Evolutionary conservation across 1,139 yeast genomes (phyloP).

Genomic region (Saccharomyces hybrid): DNA sequence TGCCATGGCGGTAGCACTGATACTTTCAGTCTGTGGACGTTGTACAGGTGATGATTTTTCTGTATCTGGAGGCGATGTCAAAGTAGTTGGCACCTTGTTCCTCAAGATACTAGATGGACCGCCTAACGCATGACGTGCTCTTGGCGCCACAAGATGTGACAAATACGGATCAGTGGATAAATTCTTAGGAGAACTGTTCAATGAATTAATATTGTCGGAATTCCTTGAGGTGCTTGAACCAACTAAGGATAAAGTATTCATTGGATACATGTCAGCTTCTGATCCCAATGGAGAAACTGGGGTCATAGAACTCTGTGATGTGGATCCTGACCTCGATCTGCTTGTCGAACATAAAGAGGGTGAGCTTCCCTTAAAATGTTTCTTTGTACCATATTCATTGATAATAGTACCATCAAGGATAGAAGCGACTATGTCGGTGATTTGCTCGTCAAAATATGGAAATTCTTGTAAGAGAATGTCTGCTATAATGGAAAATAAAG

Average conservation of each 20-base stretch:
- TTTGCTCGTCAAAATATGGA: conserved; percentile 20
- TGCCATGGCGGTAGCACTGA: conserved; percentile 5
- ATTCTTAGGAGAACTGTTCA: conserved; percentile 4
- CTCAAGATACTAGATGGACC: conserved; percentile 1
- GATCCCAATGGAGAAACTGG: conserved; percentile 6
- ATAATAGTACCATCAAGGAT: conserved; percentile 20
- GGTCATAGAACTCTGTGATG: conserved; percentile 6
- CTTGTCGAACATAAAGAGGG: conserved; percentile 7
- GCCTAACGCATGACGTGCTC: conserved; percentile 5
- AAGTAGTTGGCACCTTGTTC: conserved; percentile 6
- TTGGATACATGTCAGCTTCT: conserved; percentile 9
- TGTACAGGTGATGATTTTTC: background rate
- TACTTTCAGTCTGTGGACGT: conserved; percentile 1
- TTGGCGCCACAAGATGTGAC: conserved; percentile 12
- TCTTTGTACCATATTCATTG: conserved; percentile 15
- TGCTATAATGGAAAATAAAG: conserved; percentile 20
- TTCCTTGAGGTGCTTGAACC: conserved; percentile 7
- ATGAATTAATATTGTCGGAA: conserved; percentile 5
- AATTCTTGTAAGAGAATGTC: conserved; percentile 21
- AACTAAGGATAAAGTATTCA: conserved; percentile 4
- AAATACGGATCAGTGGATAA: conserved; percentile 7
- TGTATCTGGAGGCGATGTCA: conserved; percentile 8
- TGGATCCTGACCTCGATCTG: conserved; percentile 4
- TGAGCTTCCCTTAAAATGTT: conserved; percentile 7
- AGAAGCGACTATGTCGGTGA: conserved; percentile 19